Base-by-base conservation (phyloP, 805 yeast species). In the Schwanniomyces occidentalis region DNA sequence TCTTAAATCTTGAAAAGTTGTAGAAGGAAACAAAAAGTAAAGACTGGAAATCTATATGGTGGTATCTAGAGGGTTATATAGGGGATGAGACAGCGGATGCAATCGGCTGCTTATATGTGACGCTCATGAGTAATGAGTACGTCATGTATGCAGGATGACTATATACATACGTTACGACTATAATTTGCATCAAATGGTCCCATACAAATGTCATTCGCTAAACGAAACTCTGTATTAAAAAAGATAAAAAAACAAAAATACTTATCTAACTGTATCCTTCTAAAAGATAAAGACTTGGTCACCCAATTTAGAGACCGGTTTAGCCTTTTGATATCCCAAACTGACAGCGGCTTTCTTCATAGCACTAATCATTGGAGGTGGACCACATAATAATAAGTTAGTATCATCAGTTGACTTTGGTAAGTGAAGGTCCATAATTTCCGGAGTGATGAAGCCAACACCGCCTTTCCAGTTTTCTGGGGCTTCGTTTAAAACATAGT, bases 241-340 rank as follows among this genome's bases (percentile, higher is more conserved):
- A 10, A 26, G 12, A 20, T 20, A 8, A 20, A 20, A 20, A 20
- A 20, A 8, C 9, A 8, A 20, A 20, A 20, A 8, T 20, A 8
- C 22, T 7, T 20, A 20, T 20, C 7, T 7, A 20, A 20, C 9
- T 20, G 9, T 9, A 20, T 20, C 7, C 27, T 13, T 21, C 59
- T 75, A 90, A 52, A 90, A 90, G 22, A 85, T 86, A 65, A 89
- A 90, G 23, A 88, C 83, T 68, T 86, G 91, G 65, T 90, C 96
- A 40, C 87, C 95, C 57, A 86, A 75, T 64, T 89, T 88, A 30
- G 95, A 81, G 28, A 90, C 85, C 4, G 95, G 93, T 63, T 80
- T 84, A 32, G 96, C 88, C 73, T 88, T 88, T 32, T 75, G 74
- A 63, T 63, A 90, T 10, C 96, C 96, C 48, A 89, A 71, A 16